Percentiles rank a stretch among this genome's conserved stretches.
Conservation (phyloP, 495 filamentous ascomycete species). For the Amorphotheca resinae region DNA sequence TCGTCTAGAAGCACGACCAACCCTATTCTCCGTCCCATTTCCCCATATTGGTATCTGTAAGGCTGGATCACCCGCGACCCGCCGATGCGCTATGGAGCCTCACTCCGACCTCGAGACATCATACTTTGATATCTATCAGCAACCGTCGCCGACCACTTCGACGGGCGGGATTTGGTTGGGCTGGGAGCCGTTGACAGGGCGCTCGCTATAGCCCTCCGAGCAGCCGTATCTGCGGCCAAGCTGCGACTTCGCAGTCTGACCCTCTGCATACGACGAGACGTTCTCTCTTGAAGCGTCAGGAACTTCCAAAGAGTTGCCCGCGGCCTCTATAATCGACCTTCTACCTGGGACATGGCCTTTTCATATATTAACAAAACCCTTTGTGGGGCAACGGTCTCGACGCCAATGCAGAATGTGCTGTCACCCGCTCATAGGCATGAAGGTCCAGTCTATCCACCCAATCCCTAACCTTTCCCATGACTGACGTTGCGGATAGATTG, state of each 20-base stretch:
- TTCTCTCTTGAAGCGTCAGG: not conserved
- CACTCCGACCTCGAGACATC: constrained; percentile 8
- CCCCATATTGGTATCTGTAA: constrained; percentile 11
- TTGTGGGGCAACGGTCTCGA: constrained; percentile 3
- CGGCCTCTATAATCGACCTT: constrained; percentile 1
- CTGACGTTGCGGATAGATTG: constrained; percentile 18
- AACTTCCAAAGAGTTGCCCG: not conserved
- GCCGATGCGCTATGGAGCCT: constrained; percentile 14
- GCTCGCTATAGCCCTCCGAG: constrained; percentile 4
- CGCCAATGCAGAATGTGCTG: constrained; percentile 20
- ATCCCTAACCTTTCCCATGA: not conserved
- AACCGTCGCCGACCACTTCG: constrained; percentile 14
- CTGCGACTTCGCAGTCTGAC: constrained; percentile 6
- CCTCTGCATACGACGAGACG: not conserved
- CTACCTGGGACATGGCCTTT: not conserved
- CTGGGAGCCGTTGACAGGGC: constrained; percentile 13
- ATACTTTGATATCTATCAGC: constrained; percentile 1
- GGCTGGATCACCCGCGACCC: constrained; percentile 22
- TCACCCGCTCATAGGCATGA: constrained; percentile 13
- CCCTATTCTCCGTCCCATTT: constrained; percentile 11
- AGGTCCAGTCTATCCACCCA: constrained; percentile 7
- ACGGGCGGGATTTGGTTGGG: constrained; percentile 19
- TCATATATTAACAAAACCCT: constrained; percentile 4
- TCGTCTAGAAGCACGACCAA: not conserved
- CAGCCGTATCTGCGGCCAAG: constrained; percentile 4